Percentiles rank a stretch among this genome's conserved stretches.
These are phyloP conservation scores for Helichrysum umbraculigerum DNA, from an alignment of 129 eudicot species.

Conservation along the genomic window DNA sequence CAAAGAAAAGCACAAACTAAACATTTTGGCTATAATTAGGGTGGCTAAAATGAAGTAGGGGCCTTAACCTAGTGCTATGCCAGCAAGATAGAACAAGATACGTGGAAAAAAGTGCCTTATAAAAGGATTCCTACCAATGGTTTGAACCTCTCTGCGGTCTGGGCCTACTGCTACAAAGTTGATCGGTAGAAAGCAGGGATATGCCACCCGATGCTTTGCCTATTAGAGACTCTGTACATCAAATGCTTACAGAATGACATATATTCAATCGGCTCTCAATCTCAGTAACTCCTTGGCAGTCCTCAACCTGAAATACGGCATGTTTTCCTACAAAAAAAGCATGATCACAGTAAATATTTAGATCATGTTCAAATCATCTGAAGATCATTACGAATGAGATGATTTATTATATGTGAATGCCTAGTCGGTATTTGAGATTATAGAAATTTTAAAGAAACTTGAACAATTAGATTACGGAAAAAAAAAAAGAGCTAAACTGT, in stretches of 20 bases:
- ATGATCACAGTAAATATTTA: constrained; percentile 14
- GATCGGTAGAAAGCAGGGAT: not conserved
- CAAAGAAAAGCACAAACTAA: not conserved
- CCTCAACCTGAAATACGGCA: constrained; percentile 84
- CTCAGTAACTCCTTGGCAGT: constrained; percentile 83
- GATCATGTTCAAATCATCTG: constrained; percentile 8
- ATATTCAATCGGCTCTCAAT: constrained; percentile 55
- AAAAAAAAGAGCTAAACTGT: not conserved
- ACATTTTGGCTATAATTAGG: not conserved
- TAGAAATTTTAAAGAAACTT: not conserved
- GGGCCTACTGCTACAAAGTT: not conserved
- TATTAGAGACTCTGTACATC: constrained; percentile 28
- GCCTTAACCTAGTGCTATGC: constrained; percentile 4
- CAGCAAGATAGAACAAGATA: not conserved
- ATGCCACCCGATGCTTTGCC: constrained; percentile 16
- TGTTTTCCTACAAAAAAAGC: constrained; percentile 53
- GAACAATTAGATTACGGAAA: not conserved
- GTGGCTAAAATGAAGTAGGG: not conserved
- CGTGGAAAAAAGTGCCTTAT: not conserved
- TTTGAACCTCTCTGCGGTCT: not conserved
- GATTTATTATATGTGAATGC: not conserved
- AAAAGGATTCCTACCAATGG: not conserved
- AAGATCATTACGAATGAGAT: not conserved
- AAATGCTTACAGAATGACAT: constrained; percentile 6
- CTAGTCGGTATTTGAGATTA: not conserved